Evolutionary conservation across 1,284 basidiomycete genomes (phyloP), one percentile per base, ranked within the genome.

Genomic region (Rhodotorula sp.): DNA sequence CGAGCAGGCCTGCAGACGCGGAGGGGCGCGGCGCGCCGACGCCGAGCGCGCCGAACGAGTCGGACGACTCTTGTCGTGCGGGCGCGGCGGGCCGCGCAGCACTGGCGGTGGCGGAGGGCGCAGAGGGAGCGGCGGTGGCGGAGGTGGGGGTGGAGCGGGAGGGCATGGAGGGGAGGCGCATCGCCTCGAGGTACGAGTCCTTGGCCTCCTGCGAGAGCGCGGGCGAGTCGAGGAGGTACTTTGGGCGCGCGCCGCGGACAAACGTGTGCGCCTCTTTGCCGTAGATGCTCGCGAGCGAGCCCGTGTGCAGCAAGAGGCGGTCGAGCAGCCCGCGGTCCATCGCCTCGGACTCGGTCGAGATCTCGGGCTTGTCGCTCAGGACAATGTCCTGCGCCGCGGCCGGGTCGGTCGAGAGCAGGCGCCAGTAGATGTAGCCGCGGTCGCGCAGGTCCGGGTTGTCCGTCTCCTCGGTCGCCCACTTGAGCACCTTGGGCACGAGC

Each of bases 351-450:
- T 99, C 95, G 2, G 93, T 98, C n/a, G 93, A 95, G 75, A 99
- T 98, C 10, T 65, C 49, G 23, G 97, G 97, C 79, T 97, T 98
- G 75, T 93, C 91, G 13, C 92, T 87, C 25, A 99, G 85, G n/a
- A 99, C 94, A 72, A 99, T 91, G 76, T 92, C 90, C 55, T 90
- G 87, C 4, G 97, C 96, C 2, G 91, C 90, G 2, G 89, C 85
- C 3, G 97, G 94, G 80, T 97, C 94, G 77, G 94, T 90, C 2
- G 96, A 96, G 52, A 99, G 86, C 83, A 99, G 85, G 60, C 97
- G 89, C 96, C 96, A 99, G 83, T 99, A 99, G 91, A 99, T 98
- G 84, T 96, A 99, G 0, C 96, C 97, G 72, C 97, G 86, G 82
- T 99, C 97, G 46, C 97, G 88, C 55, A 97, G 85, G 83, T 99